Base-by-base conservation (phyloP, 1,284 basidiomycete genomes). In the Microbotryum violaceum region DNA sequence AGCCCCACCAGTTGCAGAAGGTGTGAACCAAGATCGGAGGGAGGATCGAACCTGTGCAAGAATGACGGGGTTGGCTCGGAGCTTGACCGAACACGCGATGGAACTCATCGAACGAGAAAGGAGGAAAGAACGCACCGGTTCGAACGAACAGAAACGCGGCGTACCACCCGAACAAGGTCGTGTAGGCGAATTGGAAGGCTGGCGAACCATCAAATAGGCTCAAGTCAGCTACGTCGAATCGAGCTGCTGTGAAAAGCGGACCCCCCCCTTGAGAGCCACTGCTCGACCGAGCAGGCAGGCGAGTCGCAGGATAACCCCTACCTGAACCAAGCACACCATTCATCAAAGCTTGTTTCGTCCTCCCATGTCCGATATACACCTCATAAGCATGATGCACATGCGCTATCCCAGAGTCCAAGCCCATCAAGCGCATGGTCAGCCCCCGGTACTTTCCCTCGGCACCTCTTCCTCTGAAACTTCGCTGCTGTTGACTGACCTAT, bases 341-440 rank as follows among this genome's bases (percentile, higher is more conserved):
- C 57, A 83, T 77, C 2, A 87, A 76, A 0, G 91, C 91, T 9
- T 76, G 69, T 6, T 65, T 60, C 0, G 82, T 88, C 42, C 83
- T 77, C 0, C 90, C 91, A 60, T 82, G 81, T 14, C 81, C 81
- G 57, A 85, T 82, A 74, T 85, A 97, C 0, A 79, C 80, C 61
- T 97, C 93, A 80, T 85, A 88, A 18, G 86, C 89, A 70, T 97
- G 94, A 73, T 98, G 94, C 0, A 86, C 76, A 73, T 98, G 94
- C 0, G 94, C 94, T 91, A 67, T 31, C 31, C 7, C 31, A 31
- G 9, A 31, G 7, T 7, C 8, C 31, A 31, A 31, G 21, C 50
- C 31, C 46, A n/a, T 49, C 51, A 18, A 57, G 10, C 57, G 55
- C 42, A 50, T 42, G 12, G 18, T 42, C 37, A 42, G 37, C 37